Base-by-base conservation (phyloP, 192 early-diverging fungal genomes). In the Coemansia erecta region DNA sequence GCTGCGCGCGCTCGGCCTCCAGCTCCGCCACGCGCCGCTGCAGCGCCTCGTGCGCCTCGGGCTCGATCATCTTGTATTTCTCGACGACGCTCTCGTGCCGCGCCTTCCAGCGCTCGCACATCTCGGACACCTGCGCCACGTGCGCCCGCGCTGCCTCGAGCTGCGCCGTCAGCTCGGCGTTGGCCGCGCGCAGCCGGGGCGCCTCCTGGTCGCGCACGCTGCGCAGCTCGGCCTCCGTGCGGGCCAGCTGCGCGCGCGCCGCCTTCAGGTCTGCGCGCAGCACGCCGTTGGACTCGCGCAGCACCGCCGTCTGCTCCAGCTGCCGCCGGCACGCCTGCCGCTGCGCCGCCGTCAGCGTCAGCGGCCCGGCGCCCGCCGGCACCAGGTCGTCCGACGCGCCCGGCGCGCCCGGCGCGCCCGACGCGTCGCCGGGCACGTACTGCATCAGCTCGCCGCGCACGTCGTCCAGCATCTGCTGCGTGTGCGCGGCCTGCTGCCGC, bases 61-160 rank as follows among this genome's bases (percentile, higher is more conserved):
- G 92, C 67, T 93, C 92, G 35, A 93, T 86, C 50, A 88, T 83
- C 76, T 89, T 81, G 72, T 91, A 90, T 60, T 88, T 89, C 21
- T 81, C 82, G 48, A 93, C 70, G 44, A 93, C 86, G 50, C 89
- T 85, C 56, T 84, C 78, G 19, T 86, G 81, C 10, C 92, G 80
- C 31, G 73, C 85, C 68, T 87, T 89, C 90, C 90, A 90, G 2
- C 85, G 81, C 35, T 77, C 78, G 63, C 85, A 85, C 68, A 90
- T 89, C 4, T 80, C 82, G 14, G 64, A 53, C 14, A 90, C 76
- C 57, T 81, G 68, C 53, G 66, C 53, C 7, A 81, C 74, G 60
- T 85, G 81, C 1, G 65, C 70, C 28, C 80, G 81, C 26, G 77
- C 72, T 0, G 80, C 75, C 24, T 88, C 86, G 1, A 90, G 67